Percentiles rank a stretch among this genome's conserved stretches.
These are phyloP conservation scores for Phytopythium litorale DNA, from an alignment of 352 stramenopile species.

Conservation along the genomic window DNA sequence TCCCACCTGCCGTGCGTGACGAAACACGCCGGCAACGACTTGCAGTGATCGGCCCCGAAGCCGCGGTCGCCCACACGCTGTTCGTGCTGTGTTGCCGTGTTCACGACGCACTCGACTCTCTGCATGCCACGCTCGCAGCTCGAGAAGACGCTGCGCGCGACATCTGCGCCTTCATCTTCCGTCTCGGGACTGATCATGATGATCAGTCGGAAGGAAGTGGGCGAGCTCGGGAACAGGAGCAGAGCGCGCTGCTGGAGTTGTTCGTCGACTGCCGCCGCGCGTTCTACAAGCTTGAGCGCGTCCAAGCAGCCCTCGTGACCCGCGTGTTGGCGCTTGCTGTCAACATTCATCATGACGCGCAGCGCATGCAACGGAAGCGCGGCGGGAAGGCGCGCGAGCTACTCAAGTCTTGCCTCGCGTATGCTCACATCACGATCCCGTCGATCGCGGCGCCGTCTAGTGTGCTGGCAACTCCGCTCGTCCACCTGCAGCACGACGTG, in stretches of 20 bases:
- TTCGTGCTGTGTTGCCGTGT: slow-evolving; percentile 84
- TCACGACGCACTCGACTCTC: slow-evolving; percentile 78
- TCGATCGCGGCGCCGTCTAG: slow-evolving; percentile 46
- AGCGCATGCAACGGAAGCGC: slow-evolving; percentile 12
- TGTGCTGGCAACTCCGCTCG: neutral
- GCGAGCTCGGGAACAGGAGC: slow-evolving; percentile 48
- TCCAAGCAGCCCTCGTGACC: slow-evolving; percentile 58
- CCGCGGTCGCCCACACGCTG: slow-evolving; percentile 80
- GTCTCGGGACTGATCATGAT: slow-evolving; percentile 40
- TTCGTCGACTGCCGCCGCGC: slow-evolving; percentile 85
- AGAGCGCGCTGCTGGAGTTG: slow-evolving; percentile 81
- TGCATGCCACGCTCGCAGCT: slow-evolving; percentile 56
- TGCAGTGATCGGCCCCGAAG: slow-evolving; percentile 63
- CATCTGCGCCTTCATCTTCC: slow-evolving; percentile 79
- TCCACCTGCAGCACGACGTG: neutral
- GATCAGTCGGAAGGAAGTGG: slow-evolving; percentile 2
- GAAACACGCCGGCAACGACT: slow-evolving; percentile 29
- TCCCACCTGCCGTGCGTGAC: neutral
- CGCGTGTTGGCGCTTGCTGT: slow-evolving; percentile 63
- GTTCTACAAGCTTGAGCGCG: slow-evolving; percentile 85
- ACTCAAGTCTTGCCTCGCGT: slow-evolving; percentile 88
- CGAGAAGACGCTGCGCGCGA: slow-evolving; percentile 50
- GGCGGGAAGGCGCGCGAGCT: slow-evolving; percentile 53
- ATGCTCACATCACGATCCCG: slow-evolving; percentile 88
- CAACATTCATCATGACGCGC: slow-evolving; percentile 29